These are phyloP conservation scores for Psidium guajava DNA, from an alignment of 345 rosid species.

Conservation along the genomic window DNA sequence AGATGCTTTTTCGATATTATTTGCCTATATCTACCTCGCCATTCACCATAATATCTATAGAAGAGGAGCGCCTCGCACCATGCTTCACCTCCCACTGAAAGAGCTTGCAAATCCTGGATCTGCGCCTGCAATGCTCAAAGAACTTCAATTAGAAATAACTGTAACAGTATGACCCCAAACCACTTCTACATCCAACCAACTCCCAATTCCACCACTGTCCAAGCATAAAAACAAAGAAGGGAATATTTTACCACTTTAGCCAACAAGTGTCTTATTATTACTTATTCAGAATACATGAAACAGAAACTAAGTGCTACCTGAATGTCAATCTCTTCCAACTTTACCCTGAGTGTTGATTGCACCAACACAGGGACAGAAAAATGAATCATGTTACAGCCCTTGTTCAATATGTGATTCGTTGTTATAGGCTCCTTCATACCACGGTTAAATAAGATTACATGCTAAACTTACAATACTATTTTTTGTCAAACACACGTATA, in stretches of 20 bases:
- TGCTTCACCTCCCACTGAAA: neutral
- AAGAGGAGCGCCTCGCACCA: neutral
- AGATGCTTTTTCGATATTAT: neutral
- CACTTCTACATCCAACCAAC: neutral
- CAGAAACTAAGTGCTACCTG: neutral
- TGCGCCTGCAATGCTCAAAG: neutral
- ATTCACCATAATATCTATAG: neutral
- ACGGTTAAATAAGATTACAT: neutral
- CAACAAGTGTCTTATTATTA: neutral
- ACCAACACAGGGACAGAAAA: neutral
- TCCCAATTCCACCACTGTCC: neutral
- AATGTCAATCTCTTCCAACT: neutral
- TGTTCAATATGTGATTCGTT: neutral
- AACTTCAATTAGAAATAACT: neutral
- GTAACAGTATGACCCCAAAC: neutral
- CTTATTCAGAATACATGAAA: neutral
- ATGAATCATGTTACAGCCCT: neutral
- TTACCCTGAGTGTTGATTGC: neutral
- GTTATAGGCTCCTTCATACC: neutral
- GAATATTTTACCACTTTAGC: neutral
- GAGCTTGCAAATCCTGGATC: neutral
- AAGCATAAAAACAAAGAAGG: neutral
- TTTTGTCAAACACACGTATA: neutral
- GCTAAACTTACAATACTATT: neutral
- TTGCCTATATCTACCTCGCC: neutral